phyloP scores from a whole-genome alignment of 2,329 filamentous ascomycete species.

The Pyricularia sp. region DNA sequence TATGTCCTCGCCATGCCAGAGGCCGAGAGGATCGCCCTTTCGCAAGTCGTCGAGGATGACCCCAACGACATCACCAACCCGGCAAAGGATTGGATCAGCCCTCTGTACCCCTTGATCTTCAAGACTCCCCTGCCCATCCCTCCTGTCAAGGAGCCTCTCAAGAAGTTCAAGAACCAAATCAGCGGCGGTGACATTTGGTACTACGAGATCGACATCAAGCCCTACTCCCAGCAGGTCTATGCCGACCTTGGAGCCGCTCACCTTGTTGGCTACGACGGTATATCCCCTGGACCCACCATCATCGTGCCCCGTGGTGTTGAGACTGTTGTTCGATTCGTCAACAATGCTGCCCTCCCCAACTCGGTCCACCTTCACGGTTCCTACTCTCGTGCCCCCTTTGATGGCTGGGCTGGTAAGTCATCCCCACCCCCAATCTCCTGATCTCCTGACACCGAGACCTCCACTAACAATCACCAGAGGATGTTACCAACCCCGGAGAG shows the following conservation, averaged over 20 bases:
- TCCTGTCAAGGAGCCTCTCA: slow-evolving; percentile 28
- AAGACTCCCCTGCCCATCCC: slow-evolving; percentile 33
- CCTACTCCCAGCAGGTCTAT: slow-evolving; percentile 25
- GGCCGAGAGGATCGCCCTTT: neutral
- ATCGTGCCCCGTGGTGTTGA: slow-evolving; percentile 37
- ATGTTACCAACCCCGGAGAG: slow-evolving; percentile 36
- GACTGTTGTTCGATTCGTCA: slow-evolving; percentile 43
- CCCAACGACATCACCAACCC: slow-evolving; percentile 8
- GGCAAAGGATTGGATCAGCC: slow-evolving; percentile 15
- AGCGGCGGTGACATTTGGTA: slow-evolving; percentile 25
- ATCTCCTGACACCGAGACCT: too few relatives aligned
- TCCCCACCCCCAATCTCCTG: too few relatives aligned
- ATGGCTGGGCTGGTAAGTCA: slow-evolving; percentile 31
- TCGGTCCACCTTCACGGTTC: slow-evolving; percentile 49
- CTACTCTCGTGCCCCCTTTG: slow-evolving; percentile 35
- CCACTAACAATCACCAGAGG: slow-evolving; percentile 16
- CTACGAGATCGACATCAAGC: slow-evolving; percentile 24
- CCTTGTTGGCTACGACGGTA: slow-evolving; percentile 42
- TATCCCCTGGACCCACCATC: slow-evolving; percentile 44
- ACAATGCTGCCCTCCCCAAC: slow-evolving; percentile 33
- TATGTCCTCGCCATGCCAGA: neutral
- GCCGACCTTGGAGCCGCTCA: slow-evolving; percentile 21
- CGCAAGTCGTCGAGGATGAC: slow-evolving; percentile 8
- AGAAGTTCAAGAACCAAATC: slow-evolving; percentile 24
- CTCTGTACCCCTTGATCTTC: slow-evolving; percentile 27